These are phyloP conservation scores for Tothia fuscella DNA, from an alignment of 2,329 filamentous ascomycete species.

Conservation along the genomic window DNA sequence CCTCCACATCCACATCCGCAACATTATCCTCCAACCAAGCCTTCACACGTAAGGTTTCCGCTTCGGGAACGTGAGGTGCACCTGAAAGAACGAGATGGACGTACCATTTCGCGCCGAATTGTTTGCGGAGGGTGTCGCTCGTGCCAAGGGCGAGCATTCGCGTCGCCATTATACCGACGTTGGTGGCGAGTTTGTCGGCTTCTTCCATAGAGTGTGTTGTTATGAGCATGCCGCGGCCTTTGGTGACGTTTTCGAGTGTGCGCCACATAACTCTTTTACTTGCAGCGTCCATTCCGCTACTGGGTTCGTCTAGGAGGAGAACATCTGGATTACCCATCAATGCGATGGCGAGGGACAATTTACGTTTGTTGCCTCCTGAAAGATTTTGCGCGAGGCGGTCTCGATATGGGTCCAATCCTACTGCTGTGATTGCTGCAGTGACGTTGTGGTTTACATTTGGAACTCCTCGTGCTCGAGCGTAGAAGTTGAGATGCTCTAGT, in stretches of 20 bases:
- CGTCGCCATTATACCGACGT: constrained; percentile 75
- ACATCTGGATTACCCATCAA: constrained; percentile 87
- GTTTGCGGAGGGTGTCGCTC: constrained; percentile 56
- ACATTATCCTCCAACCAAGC: constrained; percentile 53
- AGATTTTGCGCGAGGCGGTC: constrained; percentile 66
- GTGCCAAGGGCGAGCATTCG: constrained; percentile 78
- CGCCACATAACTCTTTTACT: constrained; percentile 91
- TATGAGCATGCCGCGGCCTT: constrained; percentile 70
- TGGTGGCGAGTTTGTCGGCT: constrained; percentile 72
- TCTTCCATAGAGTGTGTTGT: constrained; percentile 96
- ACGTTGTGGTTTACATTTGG: constrained; percentile 67
- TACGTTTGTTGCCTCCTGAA: constrained; percentile 88
- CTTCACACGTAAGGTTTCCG: constrained; percentile 55
- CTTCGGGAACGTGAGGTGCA: constrained; percentile 59
- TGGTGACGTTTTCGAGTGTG: constrained; percentile 60
- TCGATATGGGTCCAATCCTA: constrained; percentile 61
- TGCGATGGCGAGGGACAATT: constrained; percentile 77
- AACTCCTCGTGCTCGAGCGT: constrained; percentile 73
- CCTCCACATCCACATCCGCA: constrained; percentile 54
- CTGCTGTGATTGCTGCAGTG: constrained; percentile 62
- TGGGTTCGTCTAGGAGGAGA: constrained; percentile 79
- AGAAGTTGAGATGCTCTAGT: constrained; percentile 74
- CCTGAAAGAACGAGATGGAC: constrained; percentile 67
- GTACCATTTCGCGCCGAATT: constrained; percentile 68
- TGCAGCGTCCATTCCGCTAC: constrained; percentile 77